Percentiles rank a stretch among this genome's conserved stretches.
These are phyloP conservation scores for Kodamaea plutei DNA, from an alignment of 1,139 yeast species.

Conservation along the genomic window DNA sequence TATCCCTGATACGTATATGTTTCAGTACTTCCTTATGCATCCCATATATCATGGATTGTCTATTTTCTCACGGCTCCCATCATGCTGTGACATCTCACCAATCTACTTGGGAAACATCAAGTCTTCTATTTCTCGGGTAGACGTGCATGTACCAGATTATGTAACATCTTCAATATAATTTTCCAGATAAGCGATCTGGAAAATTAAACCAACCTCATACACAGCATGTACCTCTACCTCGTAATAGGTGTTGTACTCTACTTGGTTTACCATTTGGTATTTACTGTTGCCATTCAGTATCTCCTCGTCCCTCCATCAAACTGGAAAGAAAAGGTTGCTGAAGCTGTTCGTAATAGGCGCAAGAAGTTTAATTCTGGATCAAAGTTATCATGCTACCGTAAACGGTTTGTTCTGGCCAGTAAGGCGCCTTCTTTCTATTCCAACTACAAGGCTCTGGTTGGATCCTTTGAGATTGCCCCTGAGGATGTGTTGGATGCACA, in stretches of 20 bases:
- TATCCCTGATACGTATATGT: too few species aligned
- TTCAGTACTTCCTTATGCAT: too few species aligned
- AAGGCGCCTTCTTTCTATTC: conserved; percentile 45
- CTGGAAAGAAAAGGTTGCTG: conserved; percentile 38
- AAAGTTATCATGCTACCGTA: conserved; percentile 45
- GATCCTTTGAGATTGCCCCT: conserved; percentile 32
- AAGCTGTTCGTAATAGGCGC: conserved; percentile 4
- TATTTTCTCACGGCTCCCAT: too few species aligned
- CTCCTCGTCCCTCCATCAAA: conserved; percentile 42
- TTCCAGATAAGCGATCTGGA: too few species aligned
- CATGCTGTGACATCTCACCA: too few species aligned
- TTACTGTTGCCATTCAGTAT: conserved; percentile 32
- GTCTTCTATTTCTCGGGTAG: too few species aligned
- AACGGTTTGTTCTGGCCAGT: conserved; percentile 53
- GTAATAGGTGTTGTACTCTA: conserved; percentile 10
- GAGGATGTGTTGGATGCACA: conserved; percentile 25
- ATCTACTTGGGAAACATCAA: too few species aligned
- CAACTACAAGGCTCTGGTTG: conserved; percentile 25
- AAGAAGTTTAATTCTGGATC: background rate
- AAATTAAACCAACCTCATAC: too few species aligned
- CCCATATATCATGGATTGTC: too few species aligned
- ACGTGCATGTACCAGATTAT: too few species aligned
- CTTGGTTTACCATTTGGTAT: conserved; percentile 15
- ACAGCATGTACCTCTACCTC: background rate
- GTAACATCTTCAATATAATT: too few species aligned